phyloP scores from a whole-genome alignment of 192 early-diverging fungal genomes.

The Podila clonocystis region DNA sequence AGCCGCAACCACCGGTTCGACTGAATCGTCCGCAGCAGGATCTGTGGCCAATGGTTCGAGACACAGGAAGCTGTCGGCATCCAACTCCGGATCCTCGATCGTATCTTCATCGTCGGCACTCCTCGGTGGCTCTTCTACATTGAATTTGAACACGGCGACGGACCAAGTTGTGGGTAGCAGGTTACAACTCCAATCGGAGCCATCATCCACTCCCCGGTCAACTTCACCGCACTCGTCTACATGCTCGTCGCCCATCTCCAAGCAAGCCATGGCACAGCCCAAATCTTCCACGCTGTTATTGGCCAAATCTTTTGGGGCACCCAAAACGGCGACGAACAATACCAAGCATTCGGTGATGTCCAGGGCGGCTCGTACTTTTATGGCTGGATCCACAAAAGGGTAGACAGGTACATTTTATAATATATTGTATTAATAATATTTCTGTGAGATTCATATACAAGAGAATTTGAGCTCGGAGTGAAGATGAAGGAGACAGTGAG shows the following conservation, averaged over 20 bases:
- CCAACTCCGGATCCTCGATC: constrained; percentile 9
- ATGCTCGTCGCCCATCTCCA: background rate
- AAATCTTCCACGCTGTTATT: background rate
- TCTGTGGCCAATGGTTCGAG: background rate
- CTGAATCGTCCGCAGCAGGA: background rate
- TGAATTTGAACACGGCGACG: background rate
- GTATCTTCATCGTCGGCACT: constrained; percentile 16
- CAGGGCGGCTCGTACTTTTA: constrained; percentile 34
- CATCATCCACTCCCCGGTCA: background rate
- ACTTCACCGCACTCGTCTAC: background rate
- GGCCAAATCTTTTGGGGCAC: background rate
- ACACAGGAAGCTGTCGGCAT: background rate
- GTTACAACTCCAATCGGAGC: background rate
- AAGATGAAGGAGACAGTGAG: no score
- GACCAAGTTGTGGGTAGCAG: background rate
- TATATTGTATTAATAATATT: no score
- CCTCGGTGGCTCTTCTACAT: constrained; percentile 3
- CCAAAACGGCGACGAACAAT: background rate
- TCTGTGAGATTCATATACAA: no score
- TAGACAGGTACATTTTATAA: no score
- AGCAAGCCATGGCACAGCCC: background rate
- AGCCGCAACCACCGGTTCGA: constrained; percentile 1
- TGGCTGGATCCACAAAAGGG: constrained; percentile 12
- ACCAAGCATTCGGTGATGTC: constrained; percentile 9
- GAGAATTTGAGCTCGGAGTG: no score